Conservation (phyloP, 495 filamentous ascomycete genomes). For the Hyphodiscus hymeniophilus region DNA sequence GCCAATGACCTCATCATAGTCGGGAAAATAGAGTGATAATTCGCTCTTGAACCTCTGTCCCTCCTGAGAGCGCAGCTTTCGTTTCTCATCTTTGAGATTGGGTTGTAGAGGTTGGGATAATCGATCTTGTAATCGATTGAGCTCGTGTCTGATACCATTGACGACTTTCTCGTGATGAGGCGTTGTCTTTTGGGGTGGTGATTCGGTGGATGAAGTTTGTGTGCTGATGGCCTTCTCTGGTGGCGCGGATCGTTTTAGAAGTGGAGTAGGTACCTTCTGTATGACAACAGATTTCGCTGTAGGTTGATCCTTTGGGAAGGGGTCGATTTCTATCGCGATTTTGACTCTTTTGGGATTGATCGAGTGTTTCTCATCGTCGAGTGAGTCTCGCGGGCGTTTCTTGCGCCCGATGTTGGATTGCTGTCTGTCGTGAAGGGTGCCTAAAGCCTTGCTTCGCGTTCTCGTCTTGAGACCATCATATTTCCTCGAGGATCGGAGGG, state of each 20-base stretch:
- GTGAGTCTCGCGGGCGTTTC: conserved; percentile 20
- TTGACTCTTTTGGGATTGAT: conserved; percentile 17
- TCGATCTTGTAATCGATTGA: conserved; percentile 23
- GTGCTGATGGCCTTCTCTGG: not conserved
- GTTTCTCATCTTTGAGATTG: conserved; percentile 36
- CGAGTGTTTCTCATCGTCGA: conserved; percentile 6
- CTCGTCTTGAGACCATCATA: conserved; percentile 26
- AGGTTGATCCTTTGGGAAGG: conserved; percentile 21
- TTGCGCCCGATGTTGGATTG: conserved; percentile 25
- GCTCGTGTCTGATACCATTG: conserved; percentile 45
- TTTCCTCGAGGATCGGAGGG: conserved; percentile 31
- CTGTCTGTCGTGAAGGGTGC: conserved; percentile 26
- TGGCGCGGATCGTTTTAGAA: not conserved
- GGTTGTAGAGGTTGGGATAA: conserved; percentile 35
- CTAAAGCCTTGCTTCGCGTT: conserved; percentile 21
- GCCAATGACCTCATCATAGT: conserved; percentile 85
- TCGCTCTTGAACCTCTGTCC: conserved; percentile 72
- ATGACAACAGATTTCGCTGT: conserved; percentile 21
- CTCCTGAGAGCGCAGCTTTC: conserved; percentile 48
- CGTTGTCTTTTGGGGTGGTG: conserved; percentile 17
- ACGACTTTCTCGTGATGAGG: conserved; percentile 23
- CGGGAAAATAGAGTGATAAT: conserved; percentile 76
- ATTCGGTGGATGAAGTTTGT: not conserved
- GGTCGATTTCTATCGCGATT: conserved; percentile 22
- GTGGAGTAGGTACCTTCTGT: too few species aligned